Evolutionary conservation across 768 basidiomycete genomes (phyloP), one percentile per base, ranked within the genome.

Genomic region (Lentinula sp.): DNA sequence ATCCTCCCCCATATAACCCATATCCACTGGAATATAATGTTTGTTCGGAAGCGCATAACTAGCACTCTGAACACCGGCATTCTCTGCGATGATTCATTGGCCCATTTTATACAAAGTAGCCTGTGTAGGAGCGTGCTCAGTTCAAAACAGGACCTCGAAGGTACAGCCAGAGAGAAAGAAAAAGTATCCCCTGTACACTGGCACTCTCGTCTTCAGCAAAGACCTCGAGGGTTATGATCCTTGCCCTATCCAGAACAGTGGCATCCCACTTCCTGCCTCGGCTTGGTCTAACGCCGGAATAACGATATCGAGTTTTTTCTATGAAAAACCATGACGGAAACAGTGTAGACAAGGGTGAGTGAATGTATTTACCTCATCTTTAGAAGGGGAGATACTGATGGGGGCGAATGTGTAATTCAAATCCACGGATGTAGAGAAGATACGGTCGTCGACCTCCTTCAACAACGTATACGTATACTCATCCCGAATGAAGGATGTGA

Each of bases 401-500:
- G 80, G 75, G 1, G 72, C 57, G 69, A 93, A 90, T 1, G 75
- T 81, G 72, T 94, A 95, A 1, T 74, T 71, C 23, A 93, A 77
- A 64, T 95, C 90, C 60, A 98, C 78, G 5, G 91, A 84, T 2
- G 96, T 98, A 15, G 90, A 91, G 74, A 98, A 88, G 67, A 98
- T 88, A 7, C 96, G 84, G 65, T 98, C 96, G 65, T 86, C 73
- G 48, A 96, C 95, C 64, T 90, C 86, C 13, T 72, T 76, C 20
- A 96, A 83, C 1, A 92, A 95, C n/a, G 95, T 94, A 73, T 86
- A 95, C n/a, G 95, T 94, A 73, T 86, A 92, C 68, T 94, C 91
- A 72, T 96, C 94, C 2, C 84, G 81, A 53, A 90, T 70, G 73
- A 95, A 98, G 32, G 82, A 79, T 58, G 86, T 80, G 70, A 98